A percentile compares a stretch with the other conserved stretches of the same genome.
These are phyloP conservation scores for Globisporangium nodosum DNA, from an alignment of 352 stramenopile species.

Conservation along the genomic window DNA sequence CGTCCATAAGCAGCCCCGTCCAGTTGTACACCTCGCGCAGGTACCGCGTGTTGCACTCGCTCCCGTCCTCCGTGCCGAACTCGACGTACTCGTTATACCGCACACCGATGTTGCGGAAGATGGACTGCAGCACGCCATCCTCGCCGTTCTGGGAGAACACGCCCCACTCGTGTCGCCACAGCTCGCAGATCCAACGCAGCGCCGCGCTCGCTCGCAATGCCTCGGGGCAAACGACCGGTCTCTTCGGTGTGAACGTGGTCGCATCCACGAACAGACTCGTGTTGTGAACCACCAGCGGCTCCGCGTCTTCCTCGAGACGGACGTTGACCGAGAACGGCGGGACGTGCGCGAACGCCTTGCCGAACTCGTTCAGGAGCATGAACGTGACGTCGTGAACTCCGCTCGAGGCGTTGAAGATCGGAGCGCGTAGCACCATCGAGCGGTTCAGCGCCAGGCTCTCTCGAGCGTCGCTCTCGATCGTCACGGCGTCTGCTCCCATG, in stretches of 20 bases:
- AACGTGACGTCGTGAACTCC: conserved; percentile 27
- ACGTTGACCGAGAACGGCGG: conserved; percentile 17
- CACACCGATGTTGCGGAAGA: conserved; percentile 48
- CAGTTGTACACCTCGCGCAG: conserved; percentile 41
- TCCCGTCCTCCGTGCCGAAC: conserved; percentile 51
- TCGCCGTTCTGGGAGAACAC: conserved; percentile 66
- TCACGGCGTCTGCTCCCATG: conserved; percentile 19
- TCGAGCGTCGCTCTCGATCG: conserved; percentile 16
- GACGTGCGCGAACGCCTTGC: conserved; percentile 30
- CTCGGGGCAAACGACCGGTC: conserved; percentile 17
- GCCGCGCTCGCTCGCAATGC: conserved; percentile 1
- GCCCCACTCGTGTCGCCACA: conserved; percentile 65
- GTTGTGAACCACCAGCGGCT: conserved; percentile 7
- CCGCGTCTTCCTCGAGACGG: not conserved
- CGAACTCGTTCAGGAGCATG: conserved; percentile 41
- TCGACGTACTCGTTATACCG: conserved; percentile 44
- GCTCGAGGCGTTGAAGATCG: conserved; percentile 24
- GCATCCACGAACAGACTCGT: conserved; percentile 15
- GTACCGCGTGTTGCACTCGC: conserved; percentile 60
- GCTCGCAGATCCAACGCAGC: conserved; percentile 43
- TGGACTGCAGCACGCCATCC: conserved; percentile 50
- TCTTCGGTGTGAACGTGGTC: conserved; percentile 17
- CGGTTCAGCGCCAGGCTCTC: conserved; percentile 10
- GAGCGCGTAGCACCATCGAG: conserved; percentile 24
- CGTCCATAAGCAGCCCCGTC: conserved; percentile 61